Conservation (phyloP, 1,284 basidiomycete genomes). For the Boletus smithii region DNA sequence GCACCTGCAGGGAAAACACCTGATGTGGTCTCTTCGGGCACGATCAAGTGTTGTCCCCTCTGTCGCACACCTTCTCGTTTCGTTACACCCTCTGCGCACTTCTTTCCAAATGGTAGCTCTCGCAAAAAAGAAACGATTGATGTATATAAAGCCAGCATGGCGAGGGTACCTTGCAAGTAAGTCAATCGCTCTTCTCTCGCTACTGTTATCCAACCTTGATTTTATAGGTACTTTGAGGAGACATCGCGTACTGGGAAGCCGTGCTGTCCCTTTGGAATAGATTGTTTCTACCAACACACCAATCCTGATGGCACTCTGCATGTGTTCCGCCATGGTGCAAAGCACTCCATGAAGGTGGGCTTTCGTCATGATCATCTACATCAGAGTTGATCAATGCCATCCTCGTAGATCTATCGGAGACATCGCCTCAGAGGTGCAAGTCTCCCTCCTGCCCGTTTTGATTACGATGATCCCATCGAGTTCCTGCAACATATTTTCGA, state of each 20-base stretch:
- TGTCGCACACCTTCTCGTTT: conserved; percentile 63
- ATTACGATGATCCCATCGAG: conserved; percentile 29
- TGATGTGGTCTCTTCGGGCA: conserved; percentile 51
- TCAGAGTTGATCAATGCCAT: neutral
- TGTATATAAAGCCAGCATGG: conserved; percentile 68
- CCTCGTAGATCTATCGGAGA: conserved; percentile 27
- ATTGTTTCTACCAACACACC: conserved; percentile 72
- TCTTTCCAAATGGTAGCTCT: conserved; percentile 51
- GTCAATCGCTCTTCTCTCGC: conserved; percentile 21
- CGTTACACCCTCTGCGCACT: conserved; percentile 65
- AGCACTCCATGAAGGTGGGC: conserved; percentile 48
- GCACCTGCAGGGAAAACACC: conserved; percentile 49
- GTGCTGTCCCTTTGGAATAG: conserved; percentile 68
- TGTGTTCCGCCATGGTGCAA: conserved; percentile 52
- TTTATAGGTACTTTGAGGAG: conserved; percentile 56
- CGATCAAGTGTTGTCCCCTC: conserved; percentile 71
- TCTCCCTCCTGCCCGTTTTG: conserved; percentile 19
- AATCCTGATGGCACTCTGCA: conserved; percentile 62
- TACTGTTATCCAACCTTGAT: conserved; percentile 3
- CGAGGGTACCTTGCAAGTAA: conserved; percentile 60
- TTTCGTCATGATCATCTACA: neutral
- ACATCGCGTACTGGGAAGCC: conserved; percentile 45
- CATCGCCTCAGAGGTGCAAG: conserved; percentile 20
- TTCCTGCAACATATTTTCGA: conserved; percentile 30
- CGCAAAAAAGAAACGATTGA: conserved; percentile 50